phyloP scores from a whole-genome alignment of 2,329 filamentous ascomycete genomes.

The Alternaria arbusti region DNA sequence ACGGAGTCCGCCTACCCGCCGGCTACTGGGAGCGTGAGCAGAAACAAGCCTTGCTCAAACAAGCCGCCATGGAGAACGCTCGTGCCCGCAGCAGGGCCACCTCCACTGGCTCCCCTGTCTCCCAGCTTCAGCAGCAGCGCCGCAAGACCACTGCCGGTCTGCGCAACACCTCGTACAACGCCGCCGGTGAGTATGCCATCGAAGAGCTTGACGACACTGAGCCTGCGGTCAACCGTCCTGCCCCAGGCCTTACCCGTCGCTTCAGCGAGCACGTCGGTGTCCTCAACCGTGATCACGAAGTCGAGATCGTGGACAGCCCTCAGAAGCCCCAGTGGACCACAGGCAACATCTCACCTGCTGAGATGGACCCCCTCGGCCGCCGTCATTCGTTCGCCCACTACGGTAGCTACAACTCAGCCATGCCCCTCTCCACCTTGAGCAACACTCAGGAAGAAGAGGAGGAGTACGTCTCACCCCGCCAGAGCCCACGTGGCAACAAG shows the following conservation, averaged over 20 bases:
- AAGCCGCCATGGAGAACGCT: constrained; percentile 46
- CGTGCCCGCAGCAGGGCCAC: constrained; percentile 41
- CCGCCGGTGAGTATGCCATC: constrained; percentile 69
- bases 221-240: constrained; percentile 52
- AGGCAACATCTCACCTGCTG: constrained; percentile 30
- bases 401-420: constrained; percentile 31
- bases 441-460: constrained; percentile 45
- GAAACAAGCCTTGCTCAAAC: constrained; percentile 43
- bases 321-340: constrained; percentile 40
- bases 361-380: constrained; percentile 64
- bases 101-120: constrained; percentile 36
- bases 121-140: constrained; percentile 27
- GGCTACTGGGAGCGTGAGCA: constrained; percentile 44
- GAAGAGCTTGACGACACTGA: constrained; percentile 74
- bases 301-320: constrained; percentile 28
- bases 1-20: constrained; percentile 51
- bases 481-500: constrained; percentile 55
- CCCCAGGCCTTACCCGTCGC: constrained; percentile 38
- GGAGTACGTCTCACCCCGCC: constrained; percentile 29
- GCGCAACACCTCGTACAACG: constrained; percentile 66
- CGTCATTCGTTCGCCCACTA: constrained; percentile 75
- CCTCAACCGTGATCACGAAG: constrained; percentile 28
- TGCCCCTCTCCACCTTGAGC: constrained; percentile 32
- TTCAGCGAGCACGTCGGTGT: constrained; percentile 45
- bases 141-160: constrained; percentile 55